Conservation (phyloP, 768 basidiomycete genomes). For the Kwoniella mangroviensis region DNA sequence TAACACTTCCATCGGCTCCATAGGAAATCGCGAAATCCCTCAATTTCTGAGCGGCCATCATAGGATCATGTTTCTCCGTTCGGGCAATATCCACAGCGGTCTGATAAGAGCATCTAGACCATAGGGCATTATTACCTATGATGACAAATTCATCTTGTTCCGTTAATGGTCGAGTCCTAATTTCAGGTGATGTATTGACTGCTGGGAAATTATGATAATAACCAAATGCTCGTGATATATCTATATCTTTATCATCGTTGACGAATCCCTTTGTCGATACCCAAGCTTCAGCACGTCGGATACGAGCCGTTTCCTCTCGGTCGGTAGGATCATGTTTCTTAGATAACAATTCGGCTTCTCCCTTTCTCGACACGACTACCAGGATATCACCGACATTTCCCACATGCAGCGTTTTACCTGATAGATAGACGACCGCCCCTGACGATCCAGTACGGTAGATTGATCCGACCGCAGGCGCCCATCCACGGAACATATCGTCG, state of each 20-base stretch:
- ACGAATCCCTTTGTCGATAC: slow-evolving; percentile 87
- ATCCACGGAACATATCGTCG: slow-evolving; percentile 37
- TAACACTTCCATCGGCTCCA: slow-evolving; percentile 87
- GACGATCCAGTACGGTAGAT: slow-evolving; percentile 74
- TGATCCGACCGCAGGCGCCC: slow-evolving; percentile 47
- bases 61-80: slow-evolving; percentile 70
- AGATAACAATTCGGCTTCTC: slow-evolving; percentile 74
- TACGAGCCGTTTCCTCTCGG: slow-evolving; percentile 78
- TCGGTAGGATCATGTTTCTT: slow-evolving; percentile 89
- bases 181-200: slow-evolving; percentile 84
- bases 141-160: slow-evolving; percentile 95
- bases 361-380: slow-evolving; percentile 78
- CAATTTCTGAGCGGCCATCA: slow-evolving; percentile 94
- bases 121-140: slow-evolving; percentile 87
- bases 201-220: slow-evolving; percentile 87
- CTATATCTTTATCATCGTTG: slow-evolving; percentile 87
- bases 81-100: slow-evolving; percentile 95
- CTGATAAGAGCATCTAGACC: slow-evolving; percentile 92
- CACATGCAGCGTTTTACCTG: slow-evolving; percentile 77
- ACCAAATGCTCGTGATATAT: slow-evolving; percentile 91
- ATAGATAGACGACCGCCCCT: slow-evolving; percentile 83
- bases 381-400: slow-evolving; percentile 88
- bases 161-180: slow-evolving; percentile 70
- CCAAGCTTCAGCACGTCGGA: slow-evolving; percentile 90
- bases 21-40: slow-evolving; percentile 97